These are phyloP conservation scores for Aspergillus ellipticus DNA, from an alignment of 495 filamentous ascomycete species.

Conservation along the genomic window DNA sequence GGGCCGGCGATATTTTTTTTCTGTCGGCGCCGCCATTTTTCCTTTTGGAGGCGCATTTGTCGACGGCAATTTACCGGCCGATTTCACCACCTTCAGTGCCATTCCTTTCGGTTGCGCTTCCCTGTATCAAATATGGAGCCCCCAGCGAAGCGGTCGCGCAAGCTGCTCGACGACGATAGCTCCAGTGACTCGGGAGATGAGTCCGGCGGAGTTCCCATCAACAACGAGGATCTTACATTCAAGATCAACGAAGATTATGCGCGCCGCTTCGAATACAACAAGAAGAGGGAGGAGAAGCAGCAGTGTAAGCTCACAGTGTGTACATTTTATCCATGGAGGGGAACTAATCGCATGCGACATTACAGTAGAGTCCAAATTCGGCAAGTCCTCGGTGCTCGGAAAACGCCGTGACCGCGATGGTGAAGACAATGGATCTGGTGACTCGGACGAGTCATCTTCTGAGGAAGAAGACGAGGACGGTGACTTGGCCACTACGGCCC, in stretches of 20 bases:
- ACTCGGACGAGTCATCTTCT: slow-evolving; percentile 55
- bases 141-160: slow-evolving; percentile 45
- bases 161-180: slow-evolving; percentile 45
- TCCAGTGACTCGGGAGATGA: slow-evolving; percentile 57
- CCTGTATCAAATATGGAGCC: slow-evolving; percentile 34
- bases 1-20: slow-evolving; percentile 18
- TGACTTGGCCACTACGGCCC: slow-evolving; percentile 69
- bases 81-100: slow-evolving; percentile 4
- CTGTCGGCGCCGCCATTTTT: slow-evolving; percentile 25
- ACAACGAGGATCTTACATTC: slow-evolving; percentile 44
- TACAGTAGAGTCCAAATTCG: slow-evolving; percentile 84
- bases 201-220: slow-evolving; percentile 42
- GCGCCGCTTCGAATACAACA: slow-evolving; percentile 88
- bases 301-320: slow-evolving; percentile 53
- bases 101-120: not conserved
- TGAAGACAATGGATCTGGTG: slow-evolving; percentile 46
- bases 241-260: slow-evolving; percentile 92
- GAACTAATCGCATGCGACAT: slow-evolving; percentile 10
- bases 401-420: slow-evolving; percentile 27
- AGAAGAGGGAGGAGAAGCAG: slow-evolving; percentile 87
- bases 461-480: slow-evolving; percentile 89
- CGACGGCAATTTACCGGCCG: not conserved
- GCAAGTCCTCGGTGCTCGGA: slow-evolving; percentile 41
- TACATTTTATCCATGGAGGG: not conserved
- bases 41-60: slow-evolving; percentile 20